Evolutionary conservation across 164 flowering plant genomes (phyloP).

Genomic region (Magnolia sinica): DNA sequence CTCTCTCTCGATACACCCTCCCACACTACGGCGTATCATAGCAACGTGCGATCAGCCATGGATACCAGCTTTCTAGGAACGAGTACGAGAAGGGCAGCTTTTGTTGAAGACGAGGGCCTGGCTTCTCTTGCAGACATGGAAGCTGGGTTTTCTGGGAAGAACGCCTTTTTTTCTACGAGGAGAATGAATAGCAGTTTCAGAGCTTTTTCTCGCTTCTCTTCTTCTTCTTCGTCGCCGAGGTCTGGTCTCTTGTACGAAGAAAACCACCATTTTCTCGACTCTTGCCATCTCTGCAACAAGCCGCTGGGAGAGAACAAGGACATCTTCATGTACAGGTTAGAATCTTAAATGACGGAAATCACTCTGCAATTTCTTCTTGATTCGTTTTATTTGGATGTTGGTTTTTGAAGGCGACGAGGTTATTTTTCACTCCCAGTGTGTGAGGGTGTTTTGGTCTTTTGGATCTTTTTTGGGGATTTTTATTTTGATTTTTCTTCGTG

Average conservation of each 20-base stretch:
- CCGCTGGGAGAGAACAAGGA: constrained; percentile 58
- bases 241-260: constrained; percentile 10
- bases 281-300: constrained; percentile 70
- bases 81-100: constrained; percentile 36
- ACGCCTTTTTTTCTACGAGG: constrained; percentile 1
- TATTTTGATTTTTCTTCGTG: too few relatives aligned
- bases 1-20: constrained; percentile 8
- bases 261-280: constrained; percentile 55
- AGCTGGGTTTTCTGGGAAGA: constrained; percentile 46
- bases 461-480: too few relatives aligned
- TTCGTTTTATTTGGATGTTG: too few relatives aligned
- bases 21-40: background rate
- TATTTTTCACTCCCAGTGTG: background rate
- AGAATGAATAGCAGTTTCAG: constrained; percentile 28
- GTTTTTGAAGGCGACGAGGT: too few relatives aligned
- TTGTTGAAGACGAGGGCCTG: constrained; percentile 47
- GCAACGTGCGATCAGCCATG: constrained; percentile 10
- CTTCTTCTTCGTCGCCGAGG: constrained; percentile 13
- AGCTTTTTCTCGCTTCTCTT: constrained; percentile 12
- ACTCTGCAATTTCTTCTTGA: too few relatives aligned
- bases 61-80: constrained; percentile 1
- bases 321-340: constrained; percentile 95
- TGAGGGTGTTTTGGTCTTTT: too few relatives aligned
- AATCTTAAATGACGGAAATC: too few relatives aligned
- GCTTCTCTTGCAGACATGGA: constrained; percentile 55